phyloP scores from a whole-genome alignment of 306 rosid species.

The Dalbergia cochinchinensis region DNA sequence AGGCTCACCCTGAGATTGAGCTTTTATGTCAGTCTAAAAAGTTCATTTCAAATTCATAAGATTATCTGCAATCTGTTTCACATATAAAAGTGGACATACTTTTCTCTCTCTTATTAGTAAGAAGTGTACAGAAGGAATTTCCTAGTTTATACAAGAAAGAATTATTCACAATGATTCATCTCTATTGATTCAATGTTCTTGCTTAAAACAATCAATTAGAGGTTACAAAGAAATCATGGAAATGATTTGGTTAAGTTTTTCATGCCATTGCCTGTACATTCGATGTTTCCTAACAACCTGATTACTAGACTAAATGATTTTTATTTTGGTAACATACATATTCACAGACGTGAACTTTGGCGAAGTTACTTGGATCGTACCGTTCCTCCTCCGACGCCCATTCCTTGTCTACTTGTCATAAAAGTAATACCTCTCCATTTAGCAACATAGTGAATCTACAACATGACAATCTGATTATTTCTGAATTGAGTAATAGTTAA shows the following conservation, averaged over 20 bases:
- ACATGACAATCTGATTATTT: conserved; percentile 38
- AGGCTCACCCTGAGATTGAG: conserved; percentile 2
- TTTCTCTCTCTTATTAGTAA: neutral
- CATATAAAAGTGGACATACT: neutral
- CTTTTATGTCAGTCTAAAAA: neutral
- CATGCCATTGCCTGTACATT: conserved; percentile 13
- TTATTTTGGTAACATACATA: no score
- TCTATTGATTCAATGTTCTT: no score
- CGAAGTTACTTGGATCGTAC: conserved; percentile 56
- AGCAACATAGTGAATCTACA: conserved; percentile 96
- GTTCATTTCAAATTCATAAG: no score
- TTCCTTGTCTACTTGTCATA: conserved; percentile 98
- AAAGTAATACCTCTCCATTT: conserved; percentile 93
- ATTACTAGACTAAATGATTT: no score
- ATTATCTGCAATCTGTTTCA: neutral
- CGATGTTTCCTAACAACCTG: neutral
- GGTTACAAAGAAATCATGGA: neutral
- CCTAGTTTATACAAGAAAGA: conserved; percentile 20
- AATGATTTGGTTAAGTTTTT: neutral
- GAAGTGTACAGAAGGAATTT: neutral
- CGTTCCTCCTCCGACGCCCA: conserved; percentile 99
- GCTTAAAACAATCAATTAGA: conserved; percentile 6
- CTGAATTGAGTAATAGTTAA: conserved; percentile 26
- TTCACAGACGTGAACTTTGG: neutral
- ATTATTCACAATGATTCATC: neutral